Conservation (phyloP, 2,329 filamentous ascomycete genomes). For the Fusarium sp. region DNA sequence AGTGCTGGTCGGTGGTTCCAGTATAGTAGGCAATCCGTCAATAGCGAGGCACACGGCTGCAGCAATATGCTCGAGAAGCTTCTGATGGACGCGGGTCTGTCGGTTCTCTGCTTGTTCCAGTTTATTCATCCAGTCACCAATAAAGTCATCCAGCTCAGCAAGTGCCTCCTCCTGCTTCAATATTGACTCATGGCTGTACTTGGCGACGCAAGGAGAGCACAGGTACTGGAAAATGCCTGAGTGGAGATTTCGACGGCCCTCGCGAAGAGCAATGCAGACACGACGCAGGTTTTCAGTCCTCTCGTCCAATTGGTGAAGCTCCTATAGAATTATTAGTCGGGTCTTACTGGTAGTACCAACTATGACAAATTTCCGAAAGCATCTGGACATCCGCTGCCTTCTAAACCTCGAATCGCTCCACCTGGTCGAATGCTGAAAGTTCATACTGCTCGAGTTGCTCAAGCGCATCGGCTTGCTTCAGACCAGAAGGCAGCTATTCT, state of each 20-base stretch:
- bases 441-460: slow-evolving; percentile 62
- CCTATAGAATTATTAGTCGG: slow-evolving; percentile 50
- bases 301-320: slow-evolving; percentile 79
- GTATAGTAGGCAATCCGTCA: slow-evolving; percentile 45
- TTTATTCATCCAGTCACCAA: slow-evolving; percentile 84
- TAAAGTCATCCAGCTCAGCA: slow-evolving; percentile 78
- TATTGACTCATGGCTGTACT: slow-evolving; percentile 80
- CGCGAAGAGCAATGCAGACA: slow-evolving; percentile 79
- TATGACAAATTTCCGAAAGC: slow-evolving; percentile 63
- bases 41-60: slow-evolving; percentile 70
- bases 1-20: slow-evolving; percentile 54
- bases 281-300: slow-evolving; percentile 81
- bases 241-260: slow-evolving; percentile 81
- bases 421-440: slow-evolving; percentile 68
- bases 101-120: slow-evolving; percentile 83
- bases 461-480: slow-evolving; percentile 63
- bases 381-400: slow-evolving; percentile 70
- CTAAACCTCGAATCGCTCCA: slow-evolving; percentile 73
- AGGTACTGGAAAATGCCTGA: slow-evolving; percentile 82
- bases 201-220: slow-evolving; percentile 74
- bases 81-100: slow-evolving; percentile 79
- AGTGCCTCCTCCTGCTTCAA: slow-evolving; percentile 84
- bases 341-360: too few relatives aligned
- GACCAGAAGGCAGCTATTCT: slow-evolving; percentile 70
- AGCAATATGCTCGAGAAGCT: slow-evolving; percentile 83